Base-by-base conservation (phyloP, 2,329 filamentous ascomycete genomes). In the Trichoderma endophyticum region DNA sequence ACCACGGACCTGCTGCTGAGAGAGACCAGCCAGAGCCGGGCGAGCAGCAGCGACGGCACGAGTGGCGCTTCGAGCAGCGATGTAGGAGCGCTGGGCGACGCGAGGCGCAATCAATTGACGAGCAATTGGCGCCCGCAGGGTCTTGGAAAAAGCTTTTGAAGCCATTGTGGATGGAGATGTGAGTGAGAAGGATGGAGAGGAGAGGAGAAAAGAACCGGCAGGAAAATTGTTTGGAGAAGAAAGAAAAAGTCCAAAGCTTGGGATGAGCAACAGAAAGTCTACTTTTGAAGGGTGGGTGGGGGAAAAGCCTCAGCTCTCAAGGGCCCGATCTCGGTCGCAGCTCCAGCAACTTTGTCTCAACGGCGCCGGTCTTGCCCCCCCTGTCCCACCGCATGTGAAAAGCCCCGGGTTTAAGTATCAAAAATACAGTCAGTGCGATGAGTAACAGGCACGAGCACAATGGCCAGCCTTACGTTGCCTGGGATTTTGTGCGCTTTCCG, bases 1-100 rank as follows among this genome's bases (percentile, higher is more conserved):
- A 83, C 96, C 96, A 82, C 96, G 92, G 77, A 89, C 86, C 87
- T 94, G 92, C 87, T 94, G 92, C 83, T 90, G 87, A 71, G 68
- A 63, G 12, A 80, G 80, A 74, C 82, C 84, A 77, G 84, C 82
- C 63, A 85, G 82, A 75, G 85, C 85, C 76, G 86, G 84, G 77
- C 84, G 85, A 76, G 86, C 84, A 78, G 86, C 83, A 76, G 87
- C 86, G 77, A 86, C 84, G 74, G 85, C 85, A 76, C 88, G 83
- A 75, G 86, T 85, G 74, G 86, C 83, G 80, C 84, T 86, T 78
- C 88, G 83, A 77, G 88, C 89, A 79, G 87, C 86, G 75, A 89
- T 84, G 79, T 91, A 89, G 75, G 88, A 88, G 81, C 89, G 88
- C 82, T 88, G 87, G 85, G 89, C 88, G 71, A 86, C 83, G 76